Percentiles rank a stretch among this genome's conserved stretches.
Evolutionary conservation across 2,329 filamentous ascomycete genomes (phyloP).

Genomic region (Madurella fahalii): DNA sequence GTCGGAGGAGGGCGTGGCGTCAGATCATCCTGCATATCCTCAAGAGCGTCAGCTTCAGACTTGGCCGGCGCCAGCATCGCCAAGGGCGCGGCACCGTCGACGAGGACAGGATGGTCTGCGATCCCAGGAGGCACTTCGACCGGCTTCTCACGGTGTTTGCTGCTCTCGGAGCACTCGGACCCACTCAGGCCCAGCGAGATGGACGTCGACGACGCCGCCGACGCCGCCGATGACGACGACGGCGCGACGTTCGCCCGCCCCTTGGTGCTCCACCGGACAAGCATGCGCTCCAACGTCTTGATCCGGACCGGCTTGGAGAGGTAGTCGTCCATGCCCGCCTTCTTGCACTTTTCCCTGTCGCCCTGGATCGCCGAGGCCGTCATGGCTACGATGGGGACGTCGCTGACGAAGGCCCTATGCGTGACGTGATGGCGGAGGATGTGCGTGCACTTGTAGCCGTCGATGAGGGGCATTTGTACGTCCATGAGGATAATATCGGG

Average conservation of each 20-base stretch:
- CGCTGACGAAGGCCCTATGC: constrained; percentile 55
- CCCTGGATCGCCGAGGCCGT: constrained; percentile 54
- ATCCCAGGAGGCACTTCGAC: neutral
- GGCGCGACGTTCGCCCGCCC: constrained; percentile 4
- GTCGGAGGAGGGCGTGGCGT: too few relatives aligned
- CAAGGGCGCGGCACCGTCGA: neutral
- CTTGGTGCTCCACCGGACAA: constrained; percentile 31
- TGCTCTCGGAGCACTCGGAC: constrained; percentile 28
- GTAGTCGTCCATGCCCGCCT: constrained; percentile 54
- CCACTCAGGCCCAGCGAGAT: neutral
- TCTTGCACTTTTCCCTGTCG: constrained; percentile 49
- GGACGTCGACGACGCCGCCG: neutral
- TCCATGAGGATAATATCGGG: constrained; percentile 78
- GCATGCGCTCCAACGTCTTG: constrained; percentile 41
- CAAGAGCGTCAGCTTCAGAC: neutral
- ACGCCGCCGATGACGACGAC: too few relatives aligned
- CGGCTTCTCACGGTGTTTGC: neutral
- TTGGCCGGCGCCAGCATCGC: neutral
- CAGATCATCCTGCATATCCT: too few relatives aligned
- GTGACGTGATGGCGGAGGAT: constrained; percentile 64
- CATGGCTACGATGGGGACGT: constrained; percentile 54
- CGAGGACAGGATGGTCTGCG: neutral
- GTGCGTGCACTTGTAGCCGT: constrained; percentile 74
- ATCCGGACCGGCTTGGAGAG: constrained; percentile 52
- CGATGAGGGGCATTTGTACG: constrained; percentile 71